These are phyloP conservation scores for Plantago ovata DNA, from an alignment of 257 asterid species.

Conservation along the genomic window DNA sequence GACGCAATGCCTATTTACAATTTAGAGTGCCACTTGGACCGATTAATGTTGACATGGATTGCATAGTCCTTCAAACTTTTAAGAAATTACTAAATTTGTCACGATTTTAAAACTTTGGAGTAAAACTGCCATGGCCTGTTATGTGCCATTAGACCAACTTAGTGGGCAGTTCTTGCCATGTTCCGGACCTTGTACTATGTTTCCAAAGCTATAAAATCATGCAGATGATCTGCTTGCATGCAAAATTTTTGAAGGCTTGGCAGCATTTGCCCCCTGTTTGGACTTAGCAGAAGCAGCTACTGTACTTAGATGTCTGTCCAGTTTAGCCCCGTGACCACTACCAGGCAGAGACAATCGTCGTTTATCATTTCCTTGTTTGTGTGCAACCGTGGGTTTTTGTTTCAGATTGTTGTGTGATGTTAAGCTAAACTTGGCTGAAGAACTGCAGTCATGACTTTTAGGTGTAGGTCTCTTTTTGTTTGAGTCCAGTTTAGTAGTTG, in stretches of 20 bases:
- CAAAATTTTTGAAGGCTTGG: constrained; percentile 31
- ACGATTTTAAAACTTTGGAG: too few relatives aligned
- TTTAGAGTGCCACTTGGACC: too few relatives aligned
- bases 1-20: too few relatives aligned
- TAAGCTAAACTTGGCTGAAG: constrained; percentile 45
- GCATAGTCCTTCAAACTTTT: too few relatives aligned
- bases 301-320: constrained; percentile 40
- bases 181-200: too few relatives aligned
- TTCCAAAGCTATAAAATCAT: too few relatives aligned
- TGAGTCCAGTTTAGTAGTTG: constrained; percentile 28
- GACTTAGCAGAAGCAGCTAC: constrained; percentile 35
- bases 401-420: constrained; percentile 74
- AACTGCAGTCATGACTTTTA: constrained; percentile 42
- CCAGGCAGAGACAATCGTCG: constrained; percentile 77
- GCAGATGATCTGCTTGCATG: not conserved
- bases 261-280: constrained; percentile 30
- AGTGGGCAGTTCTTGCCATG: too few relatives aligned
- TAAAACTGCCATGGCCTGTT: too few relatives aligned
- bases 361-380: constrained; percentile 55
- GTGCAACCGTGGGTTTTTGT: constrained; percentile 53
- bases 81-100: too few relatives aligned
- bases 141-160: too few relatives aligned
- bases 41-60: too few relatives aligned
- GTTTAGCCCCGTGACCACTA: constrained; percentile 45
- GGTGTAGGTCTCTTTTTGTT: constrained; percentile 41